phyloP scores from a whole-genome alignment of 176 grass and related monocot genomes.

The Otatea glauca region DNA sequence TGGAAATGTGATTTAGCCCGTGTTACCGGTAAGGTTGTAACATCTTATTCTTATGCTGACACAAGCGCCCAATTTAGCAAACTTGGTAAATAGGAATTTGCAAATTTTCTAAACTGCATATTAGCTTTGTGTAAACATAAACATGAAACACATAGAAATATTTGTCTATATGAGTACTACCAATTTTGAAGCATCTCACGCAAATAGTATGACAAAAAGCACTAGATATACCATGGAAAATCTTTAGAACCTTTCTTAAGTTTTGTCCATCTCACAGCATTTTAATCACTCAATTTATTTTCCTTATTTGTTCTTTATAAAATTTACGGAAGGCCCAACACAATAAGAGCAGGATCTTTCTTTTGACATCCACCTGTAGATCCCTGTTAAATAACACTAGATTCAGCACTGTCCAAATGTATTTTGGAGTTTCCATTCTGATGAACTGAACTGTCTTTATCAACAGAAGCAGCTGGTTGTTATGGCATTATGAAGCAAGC shows the following conservation, averaged over 20 bases:
- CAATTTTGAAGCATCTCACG: neutral
- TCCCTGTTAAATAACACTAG: neutral
- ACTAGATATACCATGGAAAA: neutral
- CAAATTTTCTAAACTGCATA: neutral
- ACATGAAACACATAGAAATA: neutral
- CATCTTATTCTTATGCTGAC: neutral
- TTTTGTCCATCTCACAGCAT: neutral
- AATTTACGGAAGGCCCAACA: neutral
- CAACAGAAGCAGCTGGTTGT: constrained; percentile 20
- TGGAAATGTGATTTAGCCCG: neutral
- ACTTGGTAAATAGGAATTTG: neutral
- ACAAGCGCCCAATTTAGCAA: neutral
- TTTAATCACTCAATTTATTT: neutral
- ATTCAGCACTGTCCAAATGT: neutral
- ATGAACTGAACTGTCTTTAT: constrained; percentile 32
- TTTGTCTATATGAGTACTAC: neutral
- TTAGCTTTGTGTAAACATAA: neutral
- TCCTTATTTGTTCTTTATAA: neutral
- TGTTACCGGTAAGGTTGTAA: neutral
- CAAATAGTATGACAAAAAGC: neutral
- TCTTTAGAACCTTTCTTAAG: neutral
- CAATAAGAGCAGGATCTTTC: neutral
- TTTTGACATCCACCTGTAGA: constrained; percentile 5
- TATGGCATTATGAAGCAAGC: neutral
- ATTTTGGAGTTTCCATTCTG: neutral